Conservation (phyloP, 805 yeast genomes). For the Kazachstania bromeliacearum region DNA sequence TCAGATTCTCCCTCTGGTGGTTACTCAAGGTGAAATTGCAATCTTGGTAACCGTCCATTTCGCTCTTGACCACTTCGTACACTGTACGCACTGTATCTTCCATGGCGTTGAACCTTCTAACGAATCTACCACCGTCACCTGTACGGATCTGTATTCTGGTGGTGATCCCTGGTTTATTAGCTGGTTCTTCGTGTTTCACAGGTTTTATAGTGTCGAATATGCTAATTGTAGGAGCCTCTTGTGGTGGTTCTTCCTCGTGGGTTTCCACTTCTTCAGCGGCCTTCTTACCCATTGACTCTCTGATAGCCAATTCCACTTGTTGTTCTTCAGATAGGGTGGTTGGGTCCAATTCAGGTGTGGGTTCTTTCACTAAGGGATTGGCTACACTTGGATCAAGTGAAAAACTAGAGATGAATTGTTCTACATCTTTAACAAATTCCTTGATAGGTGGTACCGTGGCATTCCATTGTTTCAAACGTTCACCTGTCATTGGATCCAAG, state of each 20-base stretch:
- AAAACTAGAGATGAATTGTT: constrained; percentile 56
- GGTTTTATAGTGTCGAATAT: constrained; percentile 43
- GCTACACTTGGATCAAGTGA: constrained; percentile 53
- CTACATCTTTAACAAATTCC: constrained; percentile 57
- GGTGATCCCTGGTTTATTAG: constrained; percentile 39
- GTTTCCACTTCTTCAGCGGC: constrained; percentile 8
- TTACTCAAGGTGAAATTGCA: constrained; percentile 47
- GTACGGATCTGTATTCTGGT: constrained; percentile 84
- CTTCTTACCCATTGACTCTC: constrained; percentile 44
- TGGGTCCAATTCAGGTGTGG: constrained; percentile 48
- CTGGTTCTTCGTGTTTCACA: constrained; percentile 53
- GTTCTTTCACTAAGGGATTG: constrained; percentile 60
- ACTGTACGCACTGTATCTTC: constrained; percentile 50
- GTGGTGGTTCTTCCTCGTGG: constrained; percentile 11
- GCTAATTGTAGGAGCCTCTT: not conserved
- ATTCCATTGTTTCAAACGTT: constrained; percentile 71
- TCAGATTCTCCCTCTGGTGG: constrained; percentile 48
- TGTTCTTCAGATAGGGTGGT: constrained; percentile 70
- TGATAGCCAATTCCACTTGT: constrained; percentile 67
- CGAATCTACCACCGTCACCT: constrained; percentile 75
- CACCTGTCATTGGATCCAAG: constrained; percentile 93
- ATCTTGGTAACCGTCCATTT: constrained; percentile 35
- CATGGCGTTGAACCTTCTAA: constrained; percentile 51
- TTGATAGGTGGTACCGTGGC: constrained; percentile 49
- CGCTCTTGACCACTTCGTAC: constrained; percentile 58